Conservation (phyloP, 2,329 filamentous ascomycete species). For the Epichloe baconii region DNA sequence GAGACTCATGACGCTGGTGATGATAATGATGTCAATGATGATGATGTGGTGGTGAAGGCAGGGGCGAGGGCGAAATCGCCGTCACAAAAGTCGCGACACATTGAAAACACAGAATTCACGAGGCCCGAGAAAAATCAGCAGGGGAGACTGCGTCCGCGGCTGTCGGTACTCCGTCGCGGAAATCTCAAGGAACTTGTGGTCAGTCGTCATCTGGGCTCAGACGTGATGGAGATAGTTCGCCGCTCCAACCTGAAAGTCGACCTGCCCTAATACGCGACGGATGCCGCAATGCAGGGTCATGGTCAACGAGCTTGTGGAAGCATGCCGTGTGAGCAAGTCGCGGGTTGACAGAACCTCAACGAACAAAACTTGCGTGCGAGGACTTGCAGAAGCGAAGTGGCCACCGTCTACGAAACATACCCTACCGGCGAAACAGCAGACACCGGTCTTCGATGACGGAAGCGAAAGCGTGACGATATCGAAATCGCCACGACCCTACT, state of each 20-base stretch:
- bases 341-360: neutral
- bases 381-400: neutral
- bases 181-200: neutral
- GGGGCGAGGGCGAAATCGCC: neutral
- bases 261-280: too few relatives aligned
- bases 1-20: slow-evolving; percentile 5
- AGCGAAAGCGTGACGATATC: too few relatives aligned
- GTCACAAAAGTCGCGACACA: neutral
- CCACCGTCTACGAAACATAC: neutral
- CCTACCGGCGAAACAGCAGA: neutral
- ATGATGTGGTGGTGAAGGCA: slow-evolving; percentile 6
- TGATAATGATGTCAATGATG: slow-evolving; percentile 1
- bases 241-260: neutral
- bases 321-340: too few relatives aligned
- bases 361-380: neutral
- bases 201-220: neutral
- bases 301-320: neutral
- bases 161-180: too few relatives aligned
- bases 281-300: neutral
- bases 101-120: neutral
- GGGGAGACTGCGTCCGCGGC: neutral
- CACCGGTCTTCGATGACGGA: neutral
- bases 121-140: neutral
- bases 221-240: neutral
- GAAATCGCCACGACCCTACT: neutral